phyloP scores from a whole-genome alignment of 2,329 filamentous ascomycete species.

The Exophiala xenobiotica region DNA sequence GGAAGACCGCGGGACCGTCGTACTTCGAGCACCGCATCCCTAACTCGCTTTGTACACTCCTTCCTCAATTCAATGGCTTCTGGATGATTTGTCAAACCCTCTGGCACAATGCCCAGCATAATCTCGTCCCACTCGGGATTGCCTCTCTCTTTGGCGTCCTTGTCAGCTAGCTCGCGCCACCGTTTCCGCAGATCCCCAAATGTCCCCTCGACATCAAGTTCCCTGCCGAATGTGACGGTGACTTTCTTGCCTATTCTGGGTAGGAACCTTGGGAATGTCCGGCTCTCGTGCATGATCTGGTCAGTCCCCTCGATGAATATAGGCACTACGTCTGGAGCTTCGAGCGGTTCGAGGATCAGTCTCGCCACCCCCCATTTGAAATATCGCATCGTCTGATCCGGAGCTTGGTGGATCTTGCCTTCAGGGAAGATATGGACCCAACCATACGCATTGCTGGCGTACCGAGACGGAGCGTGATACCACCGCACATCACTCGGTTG shows the following conservation, averaged over 20 bases:
- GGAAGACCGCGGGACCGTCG: constrained; percentile 69
- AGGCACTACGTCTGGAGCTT: constrained; percentile 82
- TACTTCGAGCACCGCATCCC: constrained; percentile 77
- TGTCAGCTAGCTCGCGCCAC: constrained; percentile 65
- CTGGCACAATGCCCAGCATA: constrained; percentile 58
- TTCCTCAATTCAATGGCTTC: constrained; percentile 76
- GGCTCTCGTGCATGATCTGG: constrained; percentile 80
- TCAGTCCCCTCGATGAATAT: constrained; percentile 94
- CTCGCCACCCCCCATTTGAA: constrained; percentile 98
- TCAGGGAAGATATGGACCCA: constrained; percentile 98
- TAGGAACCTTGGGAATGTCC: constrained; percentile 74
- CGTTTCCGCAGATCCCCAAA: constrained; percentile 74
- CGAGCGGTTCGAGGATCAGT: constrained; percentile 84
- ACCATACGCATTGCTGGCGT: constrained; percentile 65
- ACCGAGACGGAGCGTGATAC: constrained; percentile 71
- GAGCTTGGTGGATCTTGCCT: constrained; percentile 81
- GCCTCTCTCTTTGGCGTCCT: constrained; percentile 21
- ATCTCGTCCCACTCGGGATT: constrained; percentile 25
- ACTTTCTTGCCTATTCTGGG: constrained; percentile 72
- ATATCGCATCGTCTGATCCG: constrained; percentile 75
- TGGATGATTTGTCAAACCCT: constrained; percentile 64
- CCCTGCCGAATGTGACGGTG: constrained; percentile 74
- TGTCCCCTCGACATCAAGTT: constrained; percentile 67
- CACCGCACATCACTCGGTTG: constrained; percentile 66
- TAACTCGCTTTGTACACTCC: constrained; percentile 75